Evolutionary conservation across 2,329 filamentous ascomycete species (phyloP).

Genomic region (Botrytis fabae): DNA sequence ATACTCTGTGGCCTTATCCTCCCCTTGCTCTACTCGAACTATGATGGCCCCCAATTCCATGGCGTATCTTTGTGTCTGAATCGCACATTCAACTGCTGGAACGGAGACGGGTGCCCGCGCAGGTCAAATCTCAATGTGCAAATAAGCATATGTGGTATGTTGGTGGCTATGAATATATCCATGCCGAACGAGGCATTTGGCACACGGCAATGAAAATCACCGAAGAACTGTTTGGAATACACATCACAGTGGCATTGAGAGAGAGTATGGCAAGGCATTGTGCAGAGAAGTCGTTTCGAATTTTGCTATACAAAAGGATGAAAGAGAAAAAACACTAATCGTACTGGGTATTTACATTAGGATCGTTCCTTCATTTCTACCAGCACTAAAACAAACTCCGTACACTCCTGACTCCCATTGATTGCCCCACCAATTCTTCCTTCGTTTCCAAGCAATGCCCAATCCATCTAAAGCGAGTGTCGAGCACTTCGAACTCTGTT

Average conservation of each 20-base stretch:
- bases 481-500: conserved; percentile 41
- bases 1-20: background rate
- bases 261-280: background rate
- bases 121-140: background rate
- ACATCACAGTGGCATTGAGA: background rate
- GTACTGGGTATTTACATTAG: conserved; percentile 36
- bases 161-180: background rate
- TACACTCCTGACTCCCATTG: conserved; percentile 35
- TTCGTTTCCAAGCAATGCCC: conserved; percentile 26
- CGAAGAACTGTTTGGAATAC: background rate
- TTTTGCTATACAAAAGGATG: conserved; percentile 17
- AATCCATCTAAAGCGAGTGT: conserved; percentile 38
- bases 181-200: background rate
- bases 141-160: background rate
- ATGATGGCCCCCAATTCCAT: background rate
- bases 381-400: conserved; percentile 23
- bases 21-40: background rate
- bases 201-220: background rate
- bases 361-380: conserved; percentile 23
- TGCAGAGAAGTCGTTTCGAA: conserved; percentile 17
- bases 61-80: background rate
- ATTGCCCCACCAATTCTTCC: conserved; percentile 29
- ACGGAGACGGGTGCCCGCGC: background rate
- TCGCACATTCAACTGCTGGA: background rate
- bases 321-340: conserved; percentile 22